Evolutionary conservation across 768 basidiomycete species (phyloP).

Genomic region (Xanthoconium purpureum): DNA sequence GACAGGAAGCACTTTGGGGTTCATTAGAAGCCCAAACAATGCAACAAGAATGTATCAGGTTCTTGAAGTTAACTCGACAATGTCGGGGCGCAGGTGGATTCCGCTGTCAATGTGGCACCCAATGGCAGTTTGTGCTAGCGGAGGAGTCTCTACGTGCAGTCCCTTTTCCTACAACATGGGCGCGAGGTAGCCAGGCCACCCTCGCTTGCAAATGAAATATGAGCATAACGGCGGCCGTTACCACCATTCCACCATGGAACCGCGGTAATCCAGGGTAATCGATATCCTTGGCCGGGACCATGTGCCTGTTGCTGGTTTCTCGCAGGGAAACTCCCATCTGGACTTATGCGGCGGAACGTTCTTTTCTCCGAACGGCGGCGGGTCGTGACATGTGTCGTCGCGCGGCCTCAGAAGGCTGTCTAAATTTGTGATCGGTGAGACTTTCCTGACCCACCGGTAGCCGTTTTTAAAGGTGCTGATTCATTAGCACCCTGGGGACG

Average conservation of each 20-base stretch:
- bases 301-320: background rate
- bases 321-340: background rate
- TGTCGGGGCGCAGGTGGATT: too few relatives aligned
- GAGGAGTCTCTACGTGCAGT: too few relatives aligned
- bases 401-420: background rate
- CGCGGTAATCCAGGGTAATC: background rate
- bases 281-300: background rate
- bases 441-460: background rate
- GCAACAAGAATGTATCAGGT: too few relatives aligned
- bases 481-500: background rate
- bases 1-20: too few relatives aligned
- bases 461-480: background rate
- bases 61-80: too few relatives aligned
- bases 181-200: background rate
- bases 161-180: too few relatives aligned
- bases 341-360: background rate
- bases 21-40: too few relatives aligned
- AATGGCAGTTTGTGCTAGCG: too few relatives aligned
- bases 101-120: too few relatives aligned
- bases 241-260: background rate
- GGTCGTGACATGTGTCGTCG: background rate
- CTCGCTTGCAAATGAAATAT: background rate
- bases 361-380: background rate
- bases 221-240: background rate
- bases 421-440: background rate